Conservation (phyloP, 495 filamentous ascomycete species). For the Ramalina intermedia region DNA sequence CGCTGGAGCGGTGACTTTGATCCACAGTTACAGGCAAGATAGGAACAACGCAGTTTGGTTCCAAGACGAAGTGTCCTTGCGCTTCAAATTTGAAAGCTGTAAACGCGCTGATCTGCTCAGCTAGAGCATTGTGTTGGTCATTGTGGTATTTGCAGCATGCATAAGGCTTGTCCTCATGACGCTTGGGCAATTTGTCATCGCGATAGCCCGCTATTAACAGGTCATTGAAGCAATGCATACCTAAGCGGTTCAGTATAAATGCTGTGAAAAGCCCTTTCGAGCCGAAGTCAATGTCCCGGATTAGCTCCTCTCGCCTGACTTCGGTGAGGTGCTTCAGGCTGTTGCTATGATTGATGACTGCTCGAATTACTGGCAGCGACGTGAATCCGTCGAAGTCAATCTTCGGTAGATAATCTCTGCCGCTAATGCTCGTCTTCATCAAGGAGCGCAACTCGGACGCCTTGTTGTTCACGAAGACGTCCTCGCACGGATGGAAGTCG, state of each 20-base stretch:
- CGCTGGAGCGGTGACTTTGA: neutral
- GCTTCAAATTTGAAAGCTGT: too few species aligned
- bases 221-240: slow-evolving; percentile 4
- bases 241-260: neutral
- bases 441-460: neutral
- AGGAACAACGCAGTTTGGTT: neutral
- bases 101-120: neutral
- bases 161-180: too few species aligned
- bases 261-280: neutral
- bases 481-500: too few species aligned
- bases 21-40: neutral
- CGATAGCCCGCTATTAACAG: neutral
- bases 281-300: neutral
- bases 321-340: neutral
- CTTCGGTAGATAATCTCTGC: neutral
- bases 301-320: neutral
- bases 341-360: slow-evolving; percentile 2
- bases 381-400: neutral
- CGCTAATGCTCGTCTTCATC: neutral
- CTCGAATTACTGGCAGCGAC: neutral
- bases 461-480: neutral
- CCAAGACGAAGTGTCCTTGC: too few species aligned
- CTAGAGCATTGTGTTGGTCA: neutral
- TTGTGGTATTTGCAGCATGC: neutral
- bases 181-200: neutral